Evolutionary conservation across 2,329 filamentous ascomycete genomes (phyloP), one percentile per base, ranked within the genome.

Genomic region (Sarocladium kiliense): DNA sequence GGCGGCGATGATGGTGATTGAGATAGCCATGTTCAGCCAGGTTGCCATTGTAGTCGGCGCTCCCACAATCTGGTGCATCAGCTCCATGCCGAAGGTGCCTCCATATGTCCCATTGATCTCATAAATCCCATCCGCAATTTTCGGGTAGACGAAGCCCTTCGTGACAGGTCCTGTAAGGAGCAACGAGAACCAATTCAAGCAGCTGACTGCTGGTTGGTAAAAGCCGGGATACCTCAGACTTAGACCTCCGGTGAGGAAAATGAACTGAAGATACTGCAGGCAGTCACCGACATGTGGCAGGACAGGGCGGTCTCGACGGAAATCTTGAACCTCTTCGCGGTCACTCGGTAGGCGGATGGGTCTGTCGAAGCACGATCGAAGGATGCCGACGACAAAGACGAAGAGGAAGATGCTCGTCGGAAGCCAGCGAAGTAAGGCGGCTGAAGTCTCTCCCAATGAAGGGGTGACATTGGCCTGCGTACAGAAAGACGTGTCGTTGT

Each of bases 261-360:
- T 77, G 64, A 89, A 91, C 63, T 91, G 88, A 12, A 91, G 80
- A 65, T 91, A 90, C 62, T 88, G 84, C 34, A 91, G 72, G 63
- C 87, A 91, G 64, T 91, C 61, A 12, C 63, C 64, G 2, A 68
- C 39, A 3, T 44, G 53, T 10, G 57, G 44, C 44, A 47, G n/a
- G 3, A 47, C 25, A 16, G 44, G 23, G 10, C 23, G 25, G 25
- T n/a, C n/a, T 10, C 12, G 23, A 10, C 23, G 3, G 25, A 9
- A 21, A 4, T 47, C 44, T n/a, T 30, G 23, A 26, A 27, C 23
- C n/a, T 30, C 23, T 12, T 47, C 44, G 14, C 11, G 39, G 19
- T 21, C 23, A 14, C 27, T 23, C 27, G 44, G 21, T 3, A 47
- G 44, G 7, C 44, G 44, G 25, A 47, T 23, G 16, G 44, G 44